Base-by-base conservation (phyloP, 768 basidiomycete genomes). In the Calvatia gigantea region DNA sequence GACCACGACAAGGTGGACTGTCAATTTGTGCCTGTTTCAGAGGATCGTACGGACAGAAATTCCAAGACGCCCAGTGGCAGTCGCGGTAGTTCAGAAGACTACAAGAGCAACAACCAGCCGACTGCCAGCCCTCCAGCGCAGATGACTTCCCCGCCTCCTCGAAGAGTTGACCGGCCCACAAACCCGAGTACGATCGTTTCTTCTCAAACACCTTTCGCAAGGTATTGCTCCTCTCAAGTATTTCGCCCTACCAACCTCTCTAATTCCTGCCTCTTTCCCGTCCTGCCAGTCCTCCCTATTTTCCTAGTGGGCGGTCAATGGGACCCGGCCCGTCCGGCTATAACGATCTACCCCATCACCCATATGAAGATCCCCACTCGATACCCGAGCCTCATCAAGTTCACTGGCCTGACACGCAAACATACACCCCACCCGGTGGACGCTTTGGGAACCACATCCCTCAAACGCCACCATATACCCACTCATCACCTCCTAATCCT, bases 1-100 rank as follows among this genome's bases (percentile, higher is more conserved):
- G 63, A 64, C 44, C 56, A 69, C 66, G 47, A 62, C 69, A 50
- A 60, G 21, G 21, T 21, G n/a, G 32, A 64, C 14, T 81, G 80
- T 64, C 61, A 68, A 41, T 80, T 77, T 61, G 65, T 78, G 19
- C 67, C 78, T 1, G 73, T 78, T 39, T 66, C 65, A 37, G 69
- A 72, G 17, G 70, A 75, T 42, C 19, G 11, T 35, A 33, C 27
- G 19, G n/a, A 14, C 15, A 33, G 5, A 41, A 27, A 25, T 14
- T 32, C 51, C 19, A 35, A 14, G 42, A 44, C 28, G 4, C 21
- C 51, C 19, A 56, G 46, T 42, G 29, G 54, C 3, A 45, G 15
- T 42, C 39, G 54, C 3, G 53, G 15, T 19, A 42, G 28, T 21
- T 32, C 54, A 17, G 54, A 56, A 23, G 54, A 56, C 25, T 32